Evolutionary conservation across 371 early-diverging fungal genomes (phyloP).

Genomic region (Mucor racemosus): DNA sequence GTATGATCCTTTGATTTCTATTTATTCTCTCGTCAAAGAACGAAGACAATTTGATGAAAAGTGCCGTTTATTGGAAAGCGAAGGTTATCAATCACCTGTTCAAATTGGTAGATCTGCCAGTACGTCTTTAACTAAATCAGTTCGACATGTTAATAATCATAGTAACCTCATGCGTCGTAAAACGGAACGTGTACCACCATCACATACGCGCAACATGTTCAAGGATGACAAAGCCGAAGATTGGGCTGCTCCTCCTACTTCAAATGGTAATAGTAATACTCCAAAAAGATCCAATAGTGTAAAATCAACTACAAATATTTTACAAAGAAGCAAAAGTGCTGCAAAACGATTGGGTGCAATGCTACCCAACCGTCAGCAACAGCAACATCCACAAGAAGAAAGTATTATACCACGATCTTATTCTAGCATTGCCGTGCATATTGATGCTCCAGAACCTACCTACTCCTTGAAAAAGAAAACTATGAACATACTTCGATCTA

Average conservation of each 20-base stretch:
- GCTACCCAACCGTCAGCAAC: conserved; percentile 11
- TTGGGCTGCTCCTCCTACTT: conserved; percentile 23
- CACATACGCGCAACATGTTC: conserved; percentile 19
- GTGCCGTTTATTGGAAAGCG: conserved; percentile 13
- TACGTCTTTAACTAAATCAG: conserved; percentile 25
- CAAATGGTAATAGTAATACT: background rate
- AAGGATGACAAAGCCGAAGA: background rate
- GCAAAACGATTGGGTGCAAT: conserved; percentile 25
- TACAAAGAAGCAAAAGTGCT: conserved; percentile 31
- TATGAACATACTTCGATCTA: conserved; percentile 24
- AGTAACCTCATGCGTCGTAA: conserved; percentile 17
- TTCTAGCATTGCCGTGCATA: background rate
- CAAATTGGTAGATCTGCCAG: conserved; percentile 31
- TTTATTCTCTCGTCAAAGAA: conserved; percentile 88
- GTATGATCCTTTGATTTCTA: conserved; percentile 77
- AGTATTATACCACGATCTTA: background rate
- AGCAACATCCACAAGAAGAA: conserved; percentile 3
- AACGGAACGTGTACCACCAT: conserved; percentile 32
- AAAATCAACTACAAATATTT: conserved; percentile 11
- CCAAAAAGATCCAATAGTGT: conserved; percentile 1
- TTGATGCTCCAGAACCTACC: background rate
- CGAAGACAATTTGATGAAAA: conserved; percentile 44
- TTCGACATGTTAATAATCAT: background rate
- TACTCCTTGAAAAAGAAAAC: conserved; percentile 24
- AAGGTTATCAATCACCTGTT: conserved; percentile 24